These are phyloP conservation scores for Nemania sp. DNA, from an alignment of 2,329 filamentous ascomycete species.

Conservation along the genomic window DNA sequence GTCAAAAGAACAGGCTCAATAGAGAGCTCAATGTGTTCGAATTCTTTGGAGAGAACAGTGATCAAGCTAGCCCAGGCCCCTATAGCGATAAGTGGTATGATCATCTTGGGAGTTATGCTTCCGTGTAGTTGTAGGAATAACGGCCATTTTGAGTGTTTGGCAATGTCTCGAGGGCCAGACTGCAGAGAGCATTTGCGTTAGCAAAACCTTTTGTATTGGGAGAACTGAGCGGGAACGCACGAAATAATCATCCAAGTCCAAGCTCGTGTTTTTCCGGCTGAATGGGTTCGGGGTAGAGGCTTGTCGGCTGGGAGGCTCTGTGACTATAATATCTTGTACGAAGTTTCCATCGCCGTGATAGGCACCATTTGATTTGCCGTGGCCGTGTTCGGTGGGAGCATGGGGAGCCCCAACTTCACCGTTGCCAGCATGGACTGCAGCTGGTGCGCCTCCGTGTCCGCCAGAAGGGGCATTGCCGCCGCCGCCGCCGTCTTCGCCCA, in stretches of 20 bases:
- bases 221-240: slow-evolving; percentile 36
- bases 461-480: slow-evolving; percentile 1
- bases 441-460: slow-evolving; percentile 8
- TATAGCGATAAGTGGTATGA: slow-evolving; percentile 67
- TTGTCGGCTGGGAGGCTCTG: slow-evolving; percentile 27
- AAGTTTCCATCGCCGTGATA: slow-evolving; percentile 9
- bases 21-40: slow-evolving; percentile 48
- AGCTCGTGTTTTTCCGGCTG: slow-evolving; percentile 37
- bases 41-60: slow-evolving; percentile 56
- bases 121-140: slow-evolving; percentile 77
- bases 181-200: slow-evolving; percentile 25
- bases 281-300: slow-evolving; percentile 39
- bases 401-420: slow-evolving; percentile 24
- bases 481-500: slow-evolving; percentile 33
- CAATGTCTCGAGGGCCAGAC: slow-evolving; percentile 67
- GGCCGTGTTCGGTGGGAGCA: slow-evolving; percentile 11
- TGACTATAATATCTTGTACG: slow-evolving; percentile 25
- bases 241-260: slow-evolving; percentile 52
- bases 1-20: slow-evolving; percentile 75
- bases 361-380: slow-evolving; percentile 9
- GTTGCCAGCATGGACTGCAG: slow-evolving; percentile 8
- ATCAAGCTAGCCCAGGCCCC: slow-evolving; percentile 68
- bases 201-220: not conserved
- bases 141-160: slow-evolving; percentile 78
- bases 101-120: slow-evolving; percentile 72